Evolutionary conservation across 2,329 filamentous ascomycete genomes (phyloP).

Genomic region (Thelonectria blattea): DNA sequence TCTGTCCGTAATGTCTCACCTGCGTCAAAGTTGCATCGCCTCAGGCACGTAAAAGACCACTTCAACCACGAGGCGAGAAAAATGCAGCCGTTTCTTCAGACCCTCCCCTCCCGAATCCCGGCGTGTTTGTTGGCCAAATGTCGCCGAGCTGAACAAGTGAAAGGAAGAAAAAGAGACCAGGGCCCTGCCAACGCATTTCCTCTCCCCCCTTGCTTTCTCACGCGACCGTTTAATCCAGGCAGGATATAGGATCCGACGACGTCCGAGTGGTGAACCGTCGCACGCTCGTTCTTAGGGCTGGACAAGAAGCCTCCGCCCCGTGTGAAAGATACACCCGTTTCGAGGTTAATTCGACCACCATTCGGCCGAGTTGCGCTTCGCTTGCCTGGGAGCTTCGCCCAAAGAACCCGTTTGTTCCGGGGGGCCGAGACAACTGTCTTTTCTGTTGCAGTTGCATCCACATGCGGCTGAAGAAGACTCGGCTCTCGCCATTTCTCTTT

Average conservation of each 20-base stretch:
- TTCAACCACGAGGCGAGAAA: neutral
- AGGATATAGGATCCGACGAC: neutral
- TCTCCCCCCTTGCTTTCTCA: neutral
- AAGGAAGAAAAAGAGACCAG: too few species aligned
- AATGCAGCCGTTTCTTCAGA: neutral
- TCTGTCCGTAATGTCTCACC: neutral
- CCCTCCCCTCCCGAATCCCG: neutral
- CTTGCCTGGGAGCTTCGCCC: neutral
- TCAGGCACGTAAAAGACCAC: neutral
- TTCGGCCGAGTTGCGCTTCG: neutral
- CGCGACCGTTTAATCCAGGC: neutral
- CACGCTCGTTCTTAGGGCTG: neutral
- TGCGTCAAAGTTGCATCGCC: neutral
- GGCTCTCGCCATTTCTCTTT: neutral
- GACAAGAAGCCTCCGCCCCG: neutral
- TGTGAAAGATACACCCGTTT: slow-evolving; percentile 14
- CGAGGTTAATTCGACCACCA: slow-evolving; percentile 1
- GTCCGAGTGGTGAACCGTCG: neutral
- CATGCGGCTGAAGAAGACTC: neutral
- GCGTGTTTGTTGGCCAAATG: neutral
- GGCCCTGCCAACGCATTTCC: neutral
- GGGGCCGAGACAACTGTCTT: neutral
- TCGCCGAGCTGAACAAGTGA: slow-evolving; percentile 6
- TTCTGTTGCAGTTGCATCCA: neutral
- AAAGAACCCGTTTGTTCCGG: neutral